These are phyloP conservation scores for Turritis glabra DNA, from an alignment of 345 rosid species.

Conservation along the genomic window DNA sequence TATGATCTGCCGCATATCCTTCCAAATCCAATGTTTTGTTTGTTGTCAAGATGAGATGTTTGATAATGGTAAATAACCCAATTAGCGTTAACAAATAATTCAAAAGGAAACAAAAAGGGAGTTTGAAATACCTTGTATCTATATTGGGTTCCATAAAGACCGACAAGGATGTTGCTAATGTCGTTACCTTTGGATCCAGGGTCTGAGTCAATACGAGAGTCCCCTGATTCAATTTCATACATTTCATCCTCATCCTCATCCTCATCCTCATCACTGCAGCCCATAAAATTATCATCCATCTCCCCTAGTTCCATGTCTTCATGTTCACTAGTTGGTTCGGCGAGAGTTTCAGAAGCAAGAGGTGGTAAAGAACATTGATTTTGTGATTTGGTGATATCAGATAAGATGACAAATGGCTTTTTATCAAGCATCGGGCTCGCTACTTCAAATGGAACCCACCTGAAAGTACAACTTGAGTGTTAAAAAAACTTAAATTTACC, in stretches of 20 bases:
- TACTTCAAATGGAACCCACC: constrained; percentile 83
- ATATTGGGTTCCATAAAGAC: constrained; percentile 46
- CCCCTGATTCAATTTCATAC: constrained; percentile 51
- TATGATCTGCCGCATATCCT: constrained; percentile 53
- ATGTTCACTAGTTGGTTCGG: constrained; percentile 35
- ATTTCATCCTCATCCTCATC: constrained; percentile 49
- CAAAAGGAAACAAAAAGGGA: not conserved
- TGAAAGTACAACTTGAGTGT: constrained; percentile 39
- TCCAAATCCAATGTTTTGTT: constrained; percentile 29
- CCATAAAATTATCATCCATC: constrained; percentile 27
- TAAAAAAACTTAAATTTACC: not conserved
- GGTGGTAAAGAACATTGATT: constrained; percentile 42
- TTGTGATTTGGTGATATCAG: constrained; percentile 54
- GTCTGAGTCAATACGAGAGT: constrained; percentile 53
- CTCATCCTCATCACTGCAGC: constrained; percentile 29
- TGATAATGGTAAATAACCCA: constrained; percentile 3
- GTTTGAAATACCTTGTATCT: constrained; percentile 64
- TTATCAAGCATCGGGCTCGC: constrained; percentile 75
- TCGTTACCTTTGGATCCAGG: constrained; percentile 44
- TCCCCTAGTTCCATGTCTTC: constrained; percentile 52
- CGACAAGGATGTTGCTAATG: constrained; percentile 52
- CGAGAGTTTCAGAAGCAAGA: constrained; percentile 41
- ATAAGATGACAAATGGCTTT: constrained; percentile 65
- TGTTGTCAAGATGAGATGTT: constrained; percentile 20
- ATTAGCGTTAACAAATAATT: constrained; percentile 1